Evolutionary conservation across 164 flowering plant genomes (phyloP).

Genomic region (Aristolochia contorta): DNA sequence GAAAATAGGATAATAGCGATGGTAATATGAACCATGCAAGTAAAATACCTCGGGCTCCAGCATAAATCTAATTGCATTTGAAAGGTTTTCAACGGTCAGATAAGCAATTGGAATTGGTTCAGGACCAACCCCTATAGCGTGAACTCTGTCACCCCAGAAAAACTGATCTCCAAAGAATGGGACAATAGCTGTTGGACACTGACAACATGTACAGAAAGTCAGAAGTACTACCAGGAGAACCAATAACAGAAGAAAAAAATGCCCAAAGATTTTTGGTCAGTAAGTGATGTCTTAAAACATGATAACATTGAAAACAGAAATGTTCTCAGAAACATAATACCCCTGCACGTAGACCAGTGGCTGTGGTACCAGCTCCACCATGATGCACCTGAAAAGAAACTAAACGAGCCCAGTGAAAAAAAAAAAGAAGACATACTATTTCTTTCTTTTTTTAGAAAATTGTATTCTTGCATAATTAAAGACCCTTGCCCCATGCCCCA

Average conservation of each 20-base stretch:
- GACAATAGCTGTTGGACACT: conserved; percentile 92
- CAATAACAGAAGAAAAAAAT: background rate
- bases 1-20: too few relatives aligned
- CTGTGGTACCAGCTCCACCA: conserved; percentile 99
- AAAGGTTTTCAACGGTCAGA: conserved; percentile 56
- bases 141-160: conserved; percentile 87
- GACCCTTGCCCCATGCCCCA: too few relatives aligned
- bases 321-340: conserved; percentile 26
- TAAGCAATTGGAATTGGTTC: conserved; percentile 70
- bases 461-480: too few relatives aligned
- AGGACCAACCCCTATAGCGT: conserved; percentile 76
- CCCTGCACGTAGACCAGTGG: conserved; percentile 90
- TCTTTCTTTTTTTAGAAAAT: too few relatives aligned
- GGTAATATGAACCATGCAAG: background rate
- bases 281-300: background rate
- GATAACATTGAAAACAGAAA: background rate
- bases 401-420: background rate
- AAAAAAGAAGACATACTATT: too few relatives aligned
- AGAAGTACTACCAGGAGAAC: background rate
- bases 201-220: conserved; percentile 10
- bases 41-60: conserved; percentile 82
- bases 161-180: conserved; percentile 99
- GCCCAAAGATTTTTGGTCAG: background rate
- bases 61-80: conserved; percentile 75
- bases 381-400: conserved; percentile 72